Percentiles rank a stretch among this genome's conserved stretches.
These are phyloP conservation scores for Lodderomyces beijingensis DNA, from an alignment of 1,139 yeast species.

Conservation along the genomic window DNA sequence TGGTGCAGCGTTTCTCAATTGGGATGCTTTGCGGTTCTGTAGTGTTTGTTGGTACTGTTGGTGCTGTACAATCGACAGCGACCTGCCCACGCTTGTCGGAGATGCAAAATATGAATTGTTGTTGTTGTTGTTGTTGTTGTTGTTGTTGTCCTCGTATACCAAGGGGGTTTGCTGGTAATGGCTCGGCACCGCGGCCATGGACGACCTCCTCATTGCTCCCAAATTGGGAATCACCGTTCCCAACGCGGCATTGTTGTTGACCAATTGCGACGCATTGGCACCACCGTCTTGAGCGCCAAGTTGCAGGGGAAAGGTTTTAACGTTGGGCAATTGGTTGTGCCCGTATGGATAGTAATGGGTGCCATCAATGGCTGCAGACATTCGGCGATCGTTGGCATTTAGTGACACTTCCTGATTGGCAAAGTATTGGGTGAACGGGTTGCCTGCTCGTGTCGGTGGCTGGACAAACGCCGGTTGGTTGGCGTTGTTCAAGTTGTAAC, in stretches of 20 bases:
- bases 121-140: no score
- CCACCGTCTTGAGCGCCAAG: neutral
- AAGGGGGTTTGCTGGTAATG: constrained; percentile 16
- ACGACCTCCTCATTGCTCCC: constrained; percentile 26
- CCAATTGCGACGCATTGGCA: neutral
- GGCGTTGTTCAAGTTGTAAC: neutral
- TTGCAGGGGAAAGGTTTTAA: constrained; percentile 9
- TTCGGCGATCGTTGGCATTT: constrained; percentile 31
- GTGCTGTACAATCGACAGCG: constrained; percentile 36
- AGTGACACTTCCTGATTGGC: constrained; percentile 36
- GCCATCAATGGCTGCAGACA: constrained; percentile 42
- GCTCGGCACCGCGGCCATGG: constrained; percentile 30
- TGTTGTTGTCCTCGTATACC: constrained; percentile 2
- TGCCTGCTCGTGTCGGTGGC: constrained; percentile 47
- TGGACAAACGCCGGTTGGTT: constrained; percentile 29
- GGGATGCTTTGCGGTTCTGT: constrained; percentile 20
- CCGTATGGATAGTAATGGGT: constrained; percentile 14
- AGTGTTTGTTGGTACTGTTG: constrained; percentile 34
- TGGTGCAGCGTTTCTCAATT: constrained; percentile 34
- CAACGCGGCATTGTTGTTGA: neutral
- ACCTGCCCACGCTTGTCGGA: constrained; percentile 20
- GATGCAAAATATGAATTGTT: constrained; percentile 10
- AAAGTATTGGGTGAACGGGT: constrained; percentile 45
- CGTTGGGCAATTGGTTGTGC: constrained; percentile 5
- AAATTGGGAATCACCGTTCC: constrained; percentile 7